phyloP scores from a whole-genome alignment of 1,284 basidiomycete genomes.

The Sanguinoderma infundibulare region DNA sequence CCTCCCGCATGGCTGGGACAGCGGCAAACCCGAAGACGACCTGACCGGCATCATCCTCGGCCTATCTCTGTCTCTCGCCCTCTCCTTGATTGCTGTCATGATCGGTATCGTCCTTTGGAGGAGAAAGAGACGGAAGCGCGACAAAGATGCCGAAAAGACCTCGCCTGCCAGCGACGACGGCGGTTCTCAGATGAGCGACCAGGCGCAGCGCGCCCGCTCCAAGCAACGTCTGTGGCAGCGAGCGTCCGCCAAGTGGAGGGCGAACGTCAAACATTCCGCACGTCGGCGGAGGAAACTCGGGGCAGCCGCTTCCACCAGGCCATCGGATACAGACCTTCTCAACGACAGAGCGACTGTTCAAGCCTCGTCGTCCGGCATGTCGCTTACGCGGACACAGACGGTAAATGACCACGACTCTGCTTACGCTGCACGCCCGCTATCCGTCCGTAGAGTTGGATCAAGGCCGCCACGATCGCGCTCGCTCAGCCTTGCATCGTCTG shows the following conservation, averaged over 20 bases:
- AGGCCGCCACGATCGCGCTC: conserved; percentile 12
- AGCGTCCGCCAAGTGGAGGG: conserved; percentile 68
- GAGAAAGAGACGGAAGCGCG: conserved; percentile 33
- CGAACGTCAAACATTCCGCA: conserved; percentile 56
- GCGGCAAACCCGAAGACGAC: conserved; percentile 22
- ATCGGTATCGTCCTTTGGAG: conserved; percentile 56
- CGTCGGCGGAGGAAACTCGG: conserved; percentile 51
- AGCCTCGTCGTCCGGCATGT: conserved; percentile 23
- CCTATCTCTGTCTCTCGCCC: conserved; percentile 59
- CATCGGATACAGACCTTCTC: conserved; percentile 19
- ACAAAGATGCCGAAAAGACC: conserved; percentile 42
- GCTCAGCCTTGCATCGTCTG: conserved; percentile 10
- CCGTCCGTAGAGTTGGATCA: conserved; percentile 10
- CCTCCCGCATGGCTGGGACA: conserved; percentile 60
- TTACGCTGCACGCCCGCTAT: conserved; percentile 7
- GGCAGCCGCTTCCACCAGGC: conserved; percentile 13
- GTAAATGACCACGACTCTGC: conserved; percentile 2
- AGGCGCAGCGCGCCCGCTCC: conserved; percentile 47
- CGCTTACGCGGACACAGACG: conserved; percentile 19
- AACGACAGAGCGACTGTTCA: conserved; percentile 10
- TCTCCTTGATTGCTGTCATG: conserved; percentile 54
- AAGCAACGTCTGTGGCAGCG: conserved; percentile 64
- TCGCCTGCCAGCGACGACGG: conserved; percentile 39
- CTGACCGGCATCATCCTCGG: conserved; percentile 47
- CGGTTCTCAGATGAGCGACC: conserved; percentile 39